Percentiles rank a stretch among this genome's conserved stretches.
phyloP scores from a whole-genome alignment of 495 filamentous ascomycete genomes.

The Jackrogersella multiformis region DNA sequence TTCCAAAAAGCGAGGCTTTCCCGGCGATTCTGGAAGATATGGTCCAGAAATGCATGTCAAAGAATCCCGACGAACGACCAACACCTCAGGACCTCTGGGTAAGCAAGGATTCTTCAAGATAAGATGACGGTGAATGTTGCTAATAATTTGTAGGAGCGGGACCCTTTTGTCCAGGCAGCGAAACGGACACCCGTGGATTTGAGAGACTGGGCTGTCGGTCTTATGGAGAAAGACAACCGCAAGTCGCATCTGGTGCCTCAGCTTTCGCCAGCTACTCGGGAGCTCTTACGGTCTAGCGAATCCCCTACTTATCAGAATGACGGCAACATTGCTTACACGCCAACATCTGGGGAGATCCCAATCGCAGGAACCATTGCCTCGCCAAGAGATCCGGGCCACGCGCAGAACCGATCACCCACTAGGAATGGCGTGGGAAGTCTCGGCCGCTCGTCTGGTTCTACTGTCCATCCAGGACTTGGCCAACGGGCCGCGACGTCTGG shows the following conservation, averaged over 20 bases:
- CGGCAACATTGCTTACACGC: constrained; percentile 56
- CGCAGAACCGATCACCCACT: constrained; percentile 55
- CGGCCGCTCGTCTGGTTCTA: constrained; percentile 55
- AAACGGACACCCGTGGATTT: constrained; percentile 94
- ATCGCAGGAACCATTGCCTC: constrained; percentile 64
- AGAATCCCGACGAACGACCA: constrained; percentile 84
- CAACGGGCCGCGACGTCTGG: constrained; percentile 57
- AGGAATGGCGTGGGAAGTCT: constrained; percentile 52
- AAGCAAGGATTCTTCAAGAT: constrained; percentile 41
- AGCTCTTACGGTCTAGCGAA: constrained; percentile 63
- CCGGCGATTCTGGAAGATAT: constrained; percentile 93
- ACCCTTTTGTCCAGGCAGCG: constrained; percentile 91
- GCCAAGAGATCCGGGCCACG: constrained; percentile 51
- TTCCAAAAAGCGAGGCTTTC: constrained; percentile 97
- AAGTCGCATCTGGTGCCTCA: constrained; percentile 86
- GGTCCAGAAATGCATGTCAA: constrained; percentile 93
- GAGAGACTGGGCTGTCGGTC: constrained; percentile 84
- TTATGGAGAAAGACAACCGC: constrained; percentile 91
- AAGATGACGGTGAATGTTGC: neutral
- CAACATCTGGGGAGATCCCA: constrained; percentile 73
- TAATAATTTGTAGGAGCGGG: constrained; percentile 72
- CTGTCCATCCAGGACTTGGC: constrained; percentile 61
- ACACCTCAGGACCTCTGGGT: constrained; percentile 88
- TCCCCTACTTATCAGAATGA: constrained; percentile 54
- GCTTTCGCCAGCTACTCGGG: constrained; percentile 66